Base-by-base conservation (phyloP, 2,329 filamentous ascomycete species). In the Aspergillus sp. region DNA sequence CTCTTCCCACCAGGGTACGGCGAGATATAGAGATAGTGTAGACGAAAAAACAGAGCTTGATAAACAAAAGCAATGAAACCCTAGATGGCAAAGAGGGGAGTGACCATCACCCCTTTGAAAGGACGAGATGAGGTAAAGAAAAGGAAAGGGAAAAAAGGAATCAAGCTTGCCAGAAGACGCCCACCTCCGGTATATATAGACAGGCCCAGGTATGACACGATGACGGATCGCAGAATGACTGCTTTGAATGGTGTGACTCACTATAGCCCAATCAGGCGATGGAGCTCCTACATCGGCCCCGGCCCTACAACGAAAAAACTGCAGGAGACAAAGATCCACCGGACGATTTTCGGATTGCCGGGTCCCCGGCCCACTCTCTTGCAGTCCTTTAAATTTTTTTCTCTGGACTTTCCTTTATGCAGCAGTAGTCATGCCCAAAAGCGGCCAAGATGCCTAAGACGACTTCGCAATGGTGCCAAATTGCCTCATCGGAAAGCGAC, bases 91-190 rank as follows among this genome's bases (percentile, higher is more conserved):
- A 60, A 56, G 66, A 71, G 65, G 58, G 70, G 70, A 73, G 66
- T 66, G 71, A 73, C 70, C 71, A 70, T 73, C 71, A 73, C 64
- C 71, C 67, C 68, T 63, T 64, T 61, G 51, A 51, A 64, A 68
- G 70, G 71, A 73, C 64, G 71, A 73, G 71, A 73, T 73, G 68
- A 69, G 66, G 66, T 68, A 62, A 63, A 60, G 55, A 51, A 55
- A 58, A 49, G 48, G 56, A 57, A 44, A 41, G 51, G 58, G 47
- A 45, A 58, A 57, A 46, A 47, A 46, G 44, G 48, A 51, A 59
- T 41, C 51, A 50, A 37, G 44, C 51, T 56, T 13, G 33, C 24
- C 48, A 27, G 20, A 4, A n/a, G 27, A 51, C 30, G 48, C 61
- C 60, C 58, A 59, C 45, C 59, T 51, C 54, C n/a, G 27, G 41